These are phyloP conservation scores for Byssothecium circinans DNA, from an alignment of 2,329 filamentous ascomycete species.

Conservation along the genomic window DNA sequence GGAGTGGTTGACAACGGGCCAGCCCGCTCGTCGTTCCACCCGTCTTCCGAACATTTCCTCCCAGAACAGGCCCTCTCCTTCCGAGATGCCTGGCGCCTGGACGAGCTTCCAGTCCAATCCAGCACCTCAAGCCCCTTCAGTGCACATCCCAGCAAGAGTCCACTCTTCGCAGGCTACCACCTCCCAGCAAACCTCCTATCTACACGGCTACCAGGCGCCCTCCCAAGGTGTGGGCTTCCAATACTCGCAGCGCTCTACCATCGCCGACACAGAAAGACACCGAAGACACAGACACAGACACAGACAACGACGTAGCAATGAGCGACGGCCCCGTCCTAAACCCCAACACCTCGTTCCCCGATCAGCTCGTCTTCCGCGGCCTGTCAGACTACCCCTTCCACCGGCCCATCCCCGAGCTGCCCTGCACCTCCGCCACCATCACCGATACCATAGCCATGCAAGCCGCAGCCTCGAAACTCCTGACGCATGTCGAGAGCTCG, in stretches of 20 bases:
- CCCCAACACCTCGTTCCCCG: conserved; percentile 21
- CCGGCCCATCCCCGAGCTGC: conserved; percentile 15
- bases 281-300: neutral
- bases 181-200: too few relatives aligned
- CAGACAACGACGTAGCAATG: conserved; percentile 5
- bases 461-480: conserved; percentile 15
- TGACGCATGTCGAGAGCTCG: conserved; percentile 22
- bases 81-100: too few relatives aligned
- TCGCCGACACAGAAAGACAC: too few relatives aligned
- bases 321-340: conserved; percentile 1
- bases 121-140: too few relatives aligned
- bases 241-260: neutral
- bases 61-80: too few relatives aligned
- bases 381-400: conserved; percentile 21
- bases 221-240: neutral
- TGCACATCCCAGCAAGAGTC: too few relatives aligned
- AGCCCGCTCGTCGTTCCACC: too few relatives aligned
- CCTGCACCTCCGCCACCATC: conserved; percentile 28
- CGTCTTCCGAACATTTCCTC: too few relatives aligned
- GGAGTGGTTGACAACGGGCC: neutral
- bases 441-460: conserved; percentile 24
- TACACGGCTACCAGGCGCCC: too few relatives aligned
- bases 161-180: too few relatives aligned
- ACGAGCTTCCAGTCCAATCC: too few relatives aligned
- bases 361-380: conserved; percentile 27